Percentiles rank a stretch among this genome's conserved stretches.
These are phyloP conservation scores for Phyllosticta paracitricarpa DNA, from an alignment of 2,329 filamentous ascomycete species.

Conservation along the genomic window DNA sequence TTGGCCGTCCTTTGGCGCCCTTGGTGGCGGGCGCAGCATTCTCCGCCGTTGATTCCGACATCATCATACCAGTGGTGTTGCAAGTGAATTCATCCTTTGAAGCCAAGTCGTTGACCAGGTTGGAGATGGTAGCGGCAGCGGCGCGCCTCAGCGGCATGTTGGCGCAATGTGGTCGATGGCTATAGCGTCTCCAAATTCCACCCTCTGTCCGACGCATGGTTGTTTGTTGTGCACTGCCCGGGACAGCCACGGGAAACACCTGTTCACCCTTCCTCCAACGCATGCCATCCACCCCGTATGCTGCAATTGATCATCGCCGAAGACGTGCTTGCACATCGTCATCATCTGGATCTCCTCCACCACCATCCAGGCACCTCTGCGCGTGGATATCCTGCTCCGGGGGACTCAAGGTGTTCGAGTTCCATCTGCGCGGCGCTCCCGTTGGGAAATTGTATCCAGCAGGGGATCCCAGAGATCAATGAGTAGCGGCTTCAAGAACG, in stretches of 20 bases:
- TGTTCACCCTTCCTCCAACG: conserved; percentile 5
- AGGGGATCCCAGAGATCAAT: no score
- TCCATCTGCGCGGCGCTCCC: no score
- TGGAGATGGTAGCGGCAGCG: conserved; percentile 25
- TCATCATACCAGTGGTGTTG: conserved; percentile 25
- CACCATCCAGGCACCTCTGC: conserved; percentile 15
- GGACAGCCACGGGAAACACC: conserved; percentile 8
- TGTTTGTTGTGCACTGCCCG: background rate
- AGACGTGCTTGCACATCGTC: conserved; percentile 89
- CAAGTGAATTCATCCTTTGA: conserved; percentile 31
- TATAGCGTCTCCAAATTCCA: background rate
- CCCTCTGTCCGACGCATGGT: background rate
- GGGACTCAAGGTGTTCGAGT: no score
- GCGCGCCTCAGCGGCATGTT: conserved; percentile 24
- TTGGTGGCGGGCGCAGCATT: conserved; percentile 25
- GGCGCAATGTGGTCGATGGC: no score
- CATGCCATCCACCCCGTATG: background rate
- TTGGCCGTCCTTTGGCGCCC: conserved; percentile 13
- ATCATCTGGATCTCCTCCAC: conserved; percentile 50
- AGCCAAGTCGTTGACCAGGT: conserved; percentile 27
- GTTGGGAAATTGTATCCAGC: no score
- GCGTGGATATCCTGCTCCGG: no score
- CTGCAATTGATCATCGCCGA: conserved; percentile 36
- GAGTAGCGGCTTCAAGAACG: no score
- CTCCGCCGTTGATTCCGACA: conserved; percentile 30